These are phyloP conservation scores for Erysimum pusillum DNA, from an alignment of 441 rosid species.

Conservation along the genomic window DNA sequence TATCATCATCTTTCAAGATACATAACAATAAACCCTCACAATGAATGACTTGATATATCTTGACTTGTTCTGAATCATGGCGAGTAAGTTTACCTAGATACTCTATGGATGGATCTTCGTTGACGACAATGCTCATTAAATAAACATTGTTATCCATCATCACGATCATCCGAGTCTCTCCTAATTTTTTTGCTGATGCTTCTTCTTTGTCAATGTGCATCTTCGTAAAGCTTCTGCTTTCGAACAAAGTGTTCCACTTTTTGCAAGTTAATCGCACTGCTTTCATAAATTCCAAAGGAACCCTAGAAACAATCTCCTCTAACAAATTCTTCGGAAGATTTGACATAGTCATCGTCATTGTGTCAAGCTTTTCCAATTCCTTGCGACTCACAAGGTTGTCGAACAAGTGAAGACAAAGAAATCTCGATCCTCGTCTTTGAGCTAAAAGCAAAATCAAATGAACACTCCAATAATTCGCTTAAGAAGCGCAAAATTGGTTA, in stretches of 20 bases:
- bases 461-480: too few relatives aligned
- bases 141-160: not conserved
- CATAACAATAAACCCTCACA: too few relatives aligned
- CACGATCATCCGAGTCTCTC: not conserved
- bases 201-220: not conserved
- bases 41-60: too few relatives aligned
- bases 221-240: not conserved
- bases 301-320: not conserved
- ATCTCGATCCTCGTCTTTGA: too few relatives aligned
- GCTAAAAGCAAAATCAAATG: too few relatives aligned
- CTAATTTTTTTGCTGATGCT: not conserved
- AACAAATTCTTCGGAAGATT: not conserved
- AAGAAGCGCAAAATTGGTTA: too few relatives aligned
- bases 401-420: too few relatives aligned
- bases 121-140: not conserved
- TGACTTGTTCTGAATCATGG: not conserved
- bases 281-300: not conserved
- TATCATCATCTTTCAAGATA: too few relatives aligned
- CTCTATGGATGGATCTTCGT: constrained; percentile 4
- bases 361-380: not conserved
- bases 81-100: not conserved
- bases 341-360: not conserved
- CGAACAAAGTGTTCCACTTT: not conserved
- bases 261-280: not conserved
- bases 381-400: too few relatives aligned